A percentile compares a stretch with the other conserved stretches of the same genome.
phyloP scores from a whole-genome alignment of 2,329 filamentous ascomycete genomes.

The Aspergillus novofumigatus region DNA sequence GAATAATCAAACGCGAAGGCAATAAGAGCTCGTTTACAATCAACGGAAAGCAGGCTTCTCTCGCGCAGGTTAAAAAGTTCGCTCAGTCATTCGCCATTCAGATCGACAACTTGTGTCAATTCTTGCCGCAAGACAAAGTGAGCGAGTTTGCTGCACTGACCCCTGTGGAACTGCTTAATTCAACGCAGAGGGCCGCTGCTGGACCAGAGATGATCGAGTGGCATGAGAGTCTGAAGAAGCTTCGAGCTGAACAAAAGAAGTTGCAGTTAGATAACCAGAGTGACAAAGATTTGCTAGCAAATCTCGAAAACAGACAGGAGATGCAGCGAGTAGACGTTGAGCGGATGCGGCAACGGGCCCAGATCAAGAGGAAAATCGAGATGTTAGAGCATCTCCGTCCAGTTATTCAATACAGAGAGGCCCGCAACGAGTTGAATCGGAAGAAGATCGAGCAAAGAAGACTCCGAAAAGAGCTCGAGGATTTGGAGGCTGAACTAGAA shows the following conservation, averaged over 20 bases:
- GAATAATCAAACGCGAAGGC: conserved; percentile 75
- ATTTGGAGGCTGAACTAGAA: conserved; percentile 58
- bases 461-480: conserved; percentile 54
- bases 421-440: conserved; percentile 46
- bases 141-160: conserved; percentile 85
- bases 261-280: conserved; percentile 55
- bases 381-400: conserved; percentile 64
- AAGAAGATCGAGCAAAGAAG: conserved; percentile 54
- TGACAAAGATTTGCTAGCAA: conserved; percentile 60
- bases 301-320: conserved; percentile 68
- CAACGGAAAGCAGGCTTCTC: conserved; percentile 59
- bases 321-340: conserved; percentile 78
- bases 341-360: conserved; percentile 69
- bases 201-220: conserved; percentile 72
- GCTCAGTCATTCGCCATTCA: conserved; percentile 77
- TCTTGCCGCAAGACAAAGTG: conserved; percentile 91
- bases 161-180: conserved; percentile 73
- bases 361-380: conserved; percentile 60
- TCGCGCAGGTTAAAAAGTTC: conserved; percentile 63
- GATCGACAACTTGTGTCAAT: conserved; percentile 96
- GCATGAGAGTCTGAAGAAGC: conserved; percentile 69
- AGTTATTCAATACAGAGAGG: conserved; percentile 60
- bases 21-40: conserved; percentile 77
- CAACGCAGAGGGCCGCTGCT: conserved; percentile 85
- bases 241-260: conserved; percentile 66